Percentiles rank a stretch among this genome's conserved stretches.
Conservation (phyloP, 1,284 basidiomycete species). For the Phylloporus sp. region DNA sequence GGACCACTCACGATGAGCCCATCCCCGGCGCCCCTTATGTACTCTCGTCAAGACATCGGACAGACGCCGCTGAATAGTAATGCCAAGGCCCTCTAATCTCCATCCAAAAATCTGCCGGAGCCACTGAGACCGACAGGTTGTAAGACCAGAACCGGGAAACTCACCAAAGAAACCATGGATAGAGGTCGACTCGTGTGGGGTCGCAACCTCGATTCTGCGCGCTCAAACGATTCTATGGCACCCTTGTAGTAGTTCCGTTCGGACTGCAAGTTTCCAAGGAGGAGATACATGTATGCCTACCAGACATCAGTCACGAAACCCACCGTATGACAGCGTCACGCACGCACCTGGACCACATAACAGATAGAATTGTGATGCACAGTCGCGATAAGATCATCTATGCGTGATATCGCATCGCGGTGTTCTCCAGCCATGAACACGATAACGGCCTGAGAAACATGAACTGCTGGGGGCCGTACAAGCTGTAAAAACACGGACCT, state of each 20-base stretch:
- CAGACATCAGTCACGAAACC: not conserved
- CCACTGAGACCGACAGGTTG: not conserved
- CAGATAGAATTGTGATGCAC: not conserved
- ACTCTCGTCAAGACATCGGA: not conserved
- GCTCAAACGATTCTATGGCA: slow-evolving; percentile 3
- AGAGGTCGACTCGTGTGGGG: not conserved
- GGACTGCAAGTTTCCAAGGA: not conserved
- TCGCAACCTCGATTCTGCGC: not conserved
- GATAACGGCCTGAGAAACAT: not conserved
- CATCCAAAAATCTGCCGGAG: not conserved
- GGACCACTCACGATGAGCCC: not conserved
- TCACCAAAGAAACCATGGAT: not conserved
- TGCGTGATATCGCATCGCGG: not conserved
- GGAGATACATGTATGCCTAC: not conserved
- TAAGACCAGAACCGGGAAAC: not conserved
- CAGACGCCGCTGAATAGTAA: not conserved
- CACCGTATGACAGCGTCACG: not conserved
- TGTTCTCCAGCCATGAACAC: not conserved
- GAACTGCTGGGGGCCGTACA: not conserved
- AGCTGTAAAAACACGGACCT: not conserved
- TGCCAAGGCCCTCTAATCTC: not conserved
- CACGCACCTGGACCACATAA: not conserved
- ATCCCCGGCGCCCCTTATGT: not conserved
- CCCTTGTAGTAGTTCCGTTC: not conserved
- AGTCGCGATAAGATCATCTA: not conserved